phyloP scores from a whole-genome alignment of 1,284 basidiomycete genomes.

The Ceratobasidium sp. region DNA sequence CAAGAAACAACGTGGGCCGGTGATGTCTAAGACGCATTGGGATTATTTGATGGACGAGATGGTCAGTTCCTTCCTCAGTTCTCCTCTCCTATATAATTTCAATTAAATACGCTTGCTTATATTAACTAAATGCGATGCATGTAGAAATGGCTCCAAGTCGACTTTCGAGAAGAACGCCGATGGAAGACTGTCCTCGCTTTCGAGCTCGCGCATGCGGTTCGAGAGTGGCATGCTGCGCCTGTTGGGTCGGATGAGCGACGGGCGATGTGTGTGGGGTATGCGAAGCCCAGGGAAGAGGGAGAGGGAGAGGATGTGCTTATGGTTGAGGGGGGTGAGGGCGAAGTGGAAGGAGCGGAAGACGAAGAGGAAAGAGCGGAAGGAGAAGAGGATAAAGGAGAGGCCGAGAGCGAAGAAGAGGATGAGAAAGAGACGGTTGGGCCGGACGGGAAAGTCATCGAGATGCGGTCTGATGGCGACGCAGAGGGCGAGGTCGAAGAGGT shows the following conservation, averaged over 20 bases:
- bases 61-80: slow-evolving; percentile 64
- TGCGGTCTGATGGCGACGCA: slow-evolving; percentile 49
- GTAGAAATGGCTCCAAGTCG: slow-evolving; percentile 96
- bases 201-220: slow-evolving; percentile 84
- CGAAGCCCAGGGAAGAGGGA: slow-evolving; percentile 43
- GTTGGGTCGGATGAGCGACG: slow-evolving; percentile 70
- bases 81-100: slow-evolving; percentile 1
- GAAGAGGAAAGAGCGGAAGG: slow-evolving; percentile 47
- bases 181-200: slow-evolving; percentile 94
- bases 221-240: slow-evolving; percentile 87
- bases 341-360: slow-evolving; percentile 49
- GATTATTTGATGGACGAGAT: slow-evolving; percentile 97
- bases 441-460: slow-evolving; percentile 51
- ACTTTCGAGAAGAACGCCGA: slow-evolving; percentile 92
- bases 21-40: slow-evolving; percentile 89
- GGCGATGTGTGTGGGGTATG: slow-evolving; percentile 65
- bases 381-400: background rate
- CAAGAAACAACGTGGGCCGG: slow-evolving; percentile 90
- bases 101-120: background rate
- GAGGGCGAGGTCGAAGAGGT: slow-evolving; percentile 51
- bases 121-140: background rate
- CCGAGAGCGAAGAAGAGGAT: background rate
- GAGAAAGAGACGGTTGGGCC: slow-evolving; percentile 46
- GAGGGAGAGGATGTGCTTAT: background rate
- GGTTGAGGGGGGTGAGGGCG: slow-evolving; percentile 2